phyloP scores from a whole-genome alignment of 2,329 filamentous ascomycete species.

The Aspergillus pseudotamarii region DNA sequence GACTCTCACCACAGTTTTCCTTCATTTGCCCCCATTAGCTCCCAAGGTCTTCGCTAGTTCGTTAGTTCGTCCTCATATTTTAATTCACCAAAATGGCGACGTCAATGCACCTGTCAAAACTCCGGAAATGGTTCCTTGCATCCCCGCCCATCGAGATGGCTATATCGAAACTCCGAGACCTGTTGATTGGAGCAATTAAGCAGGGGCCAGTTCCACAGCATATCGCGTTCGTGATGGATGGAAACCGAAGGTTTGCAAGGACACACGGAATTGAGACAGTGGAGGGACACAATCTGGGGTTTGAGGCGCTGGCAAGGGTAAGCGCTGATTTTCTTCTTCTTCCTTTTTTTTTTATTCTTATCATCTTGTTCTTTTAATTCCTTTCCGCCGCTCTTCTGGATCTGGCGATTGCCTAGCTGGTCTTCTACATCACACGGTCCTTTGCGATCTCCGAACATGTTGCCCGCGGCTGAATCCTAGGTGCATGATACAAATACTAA shows the following conservation, averaged over 20 bases:
- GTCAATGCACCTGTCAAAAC: constrained; percentile 62
- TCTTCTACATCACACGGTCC: background rate
- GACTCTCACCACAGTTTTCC: background rate
- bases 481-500: background rate
- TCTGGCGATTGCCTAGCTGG: background rate
- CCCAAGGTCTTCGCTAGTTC: background rate
- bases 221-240: constrained; percentile 99
- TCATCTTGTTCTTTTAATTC: background rate
- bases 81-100: constrained; percentile 39
- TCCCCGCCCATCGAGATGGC: constrained; percentile 92
- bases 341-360: constrained; percentile 5
- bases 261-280: constrained; percentile 92
- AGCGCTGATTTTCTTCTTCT: constrained; percentile 32
- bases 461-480: background rate
- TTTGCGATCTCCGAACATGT: background rate
- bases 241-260: constrained; percentile 89
- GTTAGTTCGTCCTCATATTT: background rate
- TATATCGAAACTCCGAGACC: constrained; percentile 75
- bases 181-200: constrained; percentile 83
- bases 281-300: constrained; percentile 93
- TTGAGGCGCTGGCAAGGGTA: constrained; percentile 89
- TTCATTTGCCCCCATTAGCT: background rate
- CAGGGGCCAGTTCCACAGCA: constrained; percentile 93
- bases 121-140: constrained; percentile 76
- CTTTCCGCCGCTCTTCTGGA: background rate